These are phyloP conservation scores for Tolypocladium nubicola DNA, from an alignment of 2,329 filamentous ascomycete species.

Conservation along the genomic window DNA sequence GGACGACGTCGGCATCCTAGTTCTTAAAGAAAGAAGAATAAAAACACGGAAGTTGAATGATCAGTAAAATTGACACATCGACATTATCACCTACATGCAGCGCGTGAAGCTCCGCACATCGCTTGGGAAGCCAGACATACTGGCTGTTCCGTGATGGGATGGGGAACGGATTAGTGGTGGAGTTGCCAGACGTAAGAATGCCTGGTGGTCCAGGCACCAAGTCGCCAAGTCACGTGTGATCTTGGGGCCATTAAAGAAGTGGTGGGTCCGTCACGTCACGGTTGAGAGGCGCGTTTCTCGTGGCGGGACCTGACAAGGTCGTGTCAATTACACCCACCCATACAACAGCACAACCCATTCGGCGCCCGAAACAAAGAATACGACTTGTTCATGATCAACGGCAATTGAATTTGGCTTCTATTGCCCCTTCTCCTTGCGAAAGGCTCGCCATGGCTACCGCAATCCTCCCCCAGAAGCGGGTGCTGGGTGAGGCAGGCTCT, in stretches of 20 bases:
- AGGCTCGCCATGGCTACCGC: slow-evolving; percentile 33
- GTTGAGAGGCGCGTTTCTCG: slow-evolving; percentile 20
- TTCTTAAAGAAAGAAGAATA: background rate
- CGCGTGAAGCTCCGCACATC: background rate
- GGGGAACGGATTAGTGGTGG: too few relatives aligned
- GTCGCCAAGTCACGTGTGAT: slow-evolving; percentile 19
- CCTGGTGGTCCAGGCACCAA: background rate
- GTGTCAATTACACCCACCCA: background rate
- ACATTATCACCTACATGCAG: too few relatives aligned
- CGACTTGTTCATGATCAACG: background rate
- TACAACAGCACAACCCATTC: slow-evolving; percentile 1
- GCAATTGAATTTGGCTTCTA: background rate
- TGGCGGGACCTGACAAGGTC: slow-evolving; percentile 1
- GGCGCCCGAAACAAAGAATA: background rate
- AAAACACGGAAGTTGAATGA: background rate
- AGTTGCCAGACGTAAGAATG: too few relatives aligned
- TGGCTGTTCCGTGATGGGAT: too few relatives aligned
- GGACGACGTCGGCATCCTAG: background rate
- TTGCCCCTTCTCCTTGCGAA: background rate
- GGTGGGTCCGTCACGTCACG: slow-evolving; percentile 28
- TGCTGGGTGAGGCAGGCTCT: slow-evolving; percentile 57
- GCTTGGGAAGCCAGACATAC: too few relatives aligned
- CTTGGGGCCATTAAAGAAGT: slow-evolving; percentile 7
- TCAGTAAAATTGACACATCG: too few relatives aligned
- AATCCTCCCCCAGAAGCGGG: slow-evolving; percentile 59